These are phyloP conservation scores for Akanthomyces uredinophilus DNA, from an alignment of 2,329 filamentous ascomycete species.

Conservation along the genomic window DNA sequence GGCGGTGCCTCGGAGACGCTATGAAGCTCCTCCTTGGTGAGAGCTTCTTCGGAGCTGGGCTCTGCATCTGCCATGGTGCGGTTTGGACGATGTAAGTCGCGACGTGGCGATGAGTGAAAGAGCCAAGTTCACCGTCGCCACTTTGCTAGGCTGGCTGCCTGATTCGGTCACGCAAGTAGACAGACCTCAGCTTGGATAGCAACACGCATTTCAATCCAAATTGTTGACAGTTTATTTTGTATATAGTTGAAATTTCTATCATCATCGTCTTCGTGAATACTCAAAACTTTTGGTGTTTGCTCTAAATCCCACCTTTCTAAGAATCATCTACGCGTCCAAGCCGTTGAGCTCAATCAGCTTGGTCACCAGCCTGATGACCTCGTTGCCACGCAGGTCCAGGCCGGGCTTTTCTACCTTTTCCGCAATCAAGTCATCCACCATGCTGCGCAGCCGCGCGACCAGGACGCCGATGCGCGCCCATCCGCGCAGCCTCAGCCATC, in stretches of 20 bases:
- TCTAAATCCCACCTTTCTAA: background rate
- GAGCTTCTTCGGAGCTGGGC: slow-evolving; percentile 34
- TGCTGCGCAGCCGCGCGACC: slow-evolving; percentile 72
- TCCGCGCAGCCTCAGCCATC: slow-evolving; percentile 78
- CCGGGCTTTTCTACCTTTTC: slow-evolving; percentile 73
- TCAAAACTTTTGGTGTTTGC: background rate
- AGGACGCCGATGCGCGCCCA: slow-evolving; percentile 95
- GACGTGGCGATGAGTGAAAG: background rate
- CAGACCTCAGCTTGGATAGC: background rate
- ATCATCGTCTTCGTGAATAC: background rate
- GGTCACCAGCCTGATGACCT: slow-evolving; percentile 72
- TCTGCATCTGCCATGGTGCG: slow-evolving; percentile 22
- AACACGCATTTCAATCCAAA: too few species aligned
- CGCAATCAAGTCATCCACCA: slow-evolving; percentile 82
- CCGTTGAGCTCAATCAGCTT: slow-evolving; percentile 87
- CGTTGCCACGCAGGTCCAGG: slow-evolving; percentile 50
- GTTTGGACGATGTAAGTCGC: background rate
- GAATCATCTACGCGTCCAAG: slow-evolving; percentile 53
- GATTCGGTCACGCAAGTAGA: background rate
- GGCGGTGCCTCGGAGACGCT: slow-evolving; percentile 26
- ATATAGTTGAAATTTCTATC: too few species aligned
- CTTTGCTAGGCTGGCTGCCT: background rate
- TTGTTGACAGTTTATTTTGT: too few species aligned
- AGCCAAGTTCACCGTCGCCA: background rate
- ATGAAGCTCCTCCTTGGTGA: slow-evolving; percentile 37